Percentiles rank a stretch among this genome's conserved stretches.
These are phyloP conservation scores for Xylariaceae sp. DNA, from an alignment of 2,329 filamentous ascomycete species.

Conservation along the genomic window DNA sequence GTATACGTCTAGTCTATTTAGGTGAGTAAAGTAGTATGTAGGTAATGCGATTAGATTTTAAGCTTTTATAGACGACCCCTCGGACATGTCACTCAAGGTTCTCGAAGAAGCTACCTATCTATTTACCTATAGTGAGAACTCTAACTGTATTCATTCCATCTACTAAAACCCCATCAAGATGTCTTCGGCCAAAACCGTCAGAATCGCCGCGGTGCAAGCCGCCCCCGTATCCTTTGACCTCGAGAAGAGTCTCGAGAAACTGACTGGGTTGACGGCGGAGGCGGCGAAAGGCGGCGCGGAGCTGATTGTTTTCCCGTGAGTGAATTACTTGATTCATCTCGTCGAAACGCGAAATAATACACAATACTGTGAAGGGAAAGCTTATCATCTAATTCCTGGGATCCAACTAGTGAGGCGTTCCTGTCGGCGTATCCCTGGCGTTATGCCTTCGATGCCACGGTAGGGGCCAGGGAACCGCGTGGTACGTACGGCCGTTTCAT, in stretches of 20 bases:
- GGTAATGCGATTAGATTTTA: conserved; percentile 1
- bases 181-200: conserved; percentile 38
- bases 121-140: too few relatives aligned
- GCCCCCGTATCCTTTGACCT: conserved; percentile 49
- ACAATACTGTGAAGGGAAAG: background rate
- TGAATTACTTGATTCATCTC: conserved; percentile 5
- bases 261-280: conserved; percentile 43
- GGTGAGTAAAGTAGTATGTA: background rate
- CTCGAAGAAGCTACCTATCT: too few relatives aligned
- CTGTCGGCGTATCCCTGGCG: conserved; percentile 52
- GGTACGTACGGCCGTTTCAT: conserved; percentile 36
- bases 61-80: background rate
- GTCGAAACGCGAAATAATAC: too few relatives aligned
- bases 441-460: conserved; percentile 51
- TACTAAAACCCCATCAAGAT: conserved; percentile 15
- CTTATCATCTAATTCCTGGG: background rate
- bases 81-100: background rate
- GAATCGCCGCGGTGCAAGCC: conserved; percentile 50
- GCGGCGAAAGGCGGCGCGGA: conserved; percentile 47
- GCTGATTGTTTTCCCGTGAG: conserved; percentile 50
- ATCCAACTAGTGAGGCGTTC: conserved; percentile 50
- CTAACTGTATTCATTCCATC: background rate
- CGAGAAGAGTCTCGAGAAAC: conserved; percentile 45
- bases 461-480: conserved; percentile 48
- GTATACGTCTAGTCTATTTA: background rate